Evolutionary conservation across 148 eudicot genomes (phyloP), one percentile per base, ranked within the genome.

Genomic region (Polygonum aviculare): DNA sequence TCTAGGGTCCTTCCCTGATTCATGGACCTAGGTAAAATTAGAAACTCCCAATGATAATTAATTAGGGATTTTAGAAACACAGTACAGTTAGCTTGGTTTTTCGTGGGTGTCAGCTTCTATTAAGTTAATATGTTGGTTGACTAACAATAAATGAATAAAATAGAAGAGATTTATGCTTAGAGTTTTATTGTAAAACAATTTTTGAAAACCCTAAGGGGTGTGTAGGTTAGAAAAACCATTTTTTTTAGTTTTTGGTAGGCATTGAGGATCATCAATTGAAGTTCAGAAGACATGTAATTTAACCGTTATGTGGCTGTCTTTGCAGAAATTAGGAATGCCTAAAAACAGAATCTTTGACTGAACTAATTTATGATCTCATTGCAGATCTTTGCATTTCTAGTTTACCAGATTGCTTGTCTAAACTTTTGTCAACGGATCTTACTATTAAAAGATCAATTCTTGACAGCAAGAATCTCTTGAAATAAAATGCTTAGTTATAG

Each of bases 1-100:
- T 73, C 57, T 73, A 49, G 57, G 74, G 74, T 47, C 44, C 41
- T 72, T 44, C 76, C 80, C 36, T 11, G 45, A 75, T 78, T 33
- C 76, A 52, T 21, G 74, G 72, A 36, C 69, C 77, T 77, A 80
- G 76, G 79, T 83, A 49, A 82, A 45, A 57, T 50, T 38, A 38
- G 31, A 62, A 77, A 44, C 44, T 40, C 19, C n/a, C 38, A 45
- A 26, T 40, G 39, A 21, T 47, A 48, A 73, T 7, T 48, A 73
- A 47, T 73, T 9, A 26, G 18, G 18, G 19, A 67, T 67, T 7
- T 36, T 67, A 67, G 72, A 67, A 67, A 67, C 44, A 14, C 21
- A 38, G 12, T 9, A 26, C 31, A 26, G 31, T 26, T 1, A 60
- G 5, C 38, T 67, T 67, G 21, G 72, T 36, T 67, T 62, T 36